These are phyloP conservation scores for Anthostomella pinea DNA, from an alignment of 2,329 filamentous ascomycete species.

Conservation along the genomic window DNA sequence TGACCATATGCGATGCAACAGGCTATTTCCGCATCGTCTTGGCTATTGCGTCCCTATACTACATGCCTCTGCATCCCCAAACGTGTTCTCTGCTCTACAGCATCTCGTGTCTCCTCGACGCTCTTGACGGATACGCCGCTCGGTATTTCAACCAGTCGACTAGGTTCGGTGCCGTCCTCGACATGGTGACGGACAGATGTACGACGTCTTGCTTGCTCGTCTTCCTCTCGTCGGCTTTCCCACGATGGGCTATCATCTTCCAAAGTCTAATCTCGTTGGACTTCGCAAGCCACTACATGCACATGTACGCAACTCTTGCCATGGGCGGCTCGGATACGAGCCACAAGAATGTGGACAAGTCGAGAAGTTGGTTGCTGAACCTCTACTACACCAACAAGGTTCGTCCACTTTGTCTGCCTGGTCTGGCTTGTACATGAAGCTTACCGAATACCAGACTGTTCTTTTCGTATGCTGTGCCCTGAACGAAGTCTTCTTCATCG, in stretches of 20 bases:
- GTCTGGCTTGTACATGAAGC: neutral
- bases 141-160: slow-evolving; percentile 87
- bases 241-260: slow-evolving; percentile 90
- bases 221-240: slow-evolving; percentile 92
- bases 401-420: slow-evolving; percentile 29
- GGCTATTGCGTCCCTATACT: slow-evolving; percentile 90
- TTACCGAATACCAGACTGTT: slow-evolving; percentile 60
- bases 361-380: slow-evolving; percentile 84
- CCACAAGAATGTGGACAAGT: slow-evolving; percentile 93
- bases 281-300: slow-evolving; percentile 95
- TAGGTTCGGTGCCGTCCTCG: slow-evolving; percentile 90
- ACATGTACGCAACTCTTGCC: slow-evolving; percentile 94
- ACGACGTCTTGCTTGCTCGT: slow-evolving; percentile 93
- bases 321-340: slow-evolving; percentile 78
- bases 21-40: slow-evolving; percentile 77
- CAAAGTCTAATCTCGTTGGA: slow-evolving; percentile 90
- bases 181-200: slow-evolving; percentile 99
- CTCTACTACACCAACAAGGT: slow-evolving; percentile 98
- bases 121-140: slow-evolving; percentile 91
- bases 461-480: slow-evolving; percentile 86
- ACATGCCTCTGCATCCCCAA: slow-evolving; percentile 98
- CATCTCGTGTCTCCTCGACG: slow-evolving; percentile 91
- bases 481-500: slow-evolving; percentile 98
- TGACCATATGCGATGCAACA: slow-evolving; percentile 31
- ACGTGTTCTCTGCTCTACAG: slow-evolving; percentile 91